phyloP scores from a whole-genome alignment of 2,329 filamentous ascomycete species.

The Falciphora oryzae region DNA sequence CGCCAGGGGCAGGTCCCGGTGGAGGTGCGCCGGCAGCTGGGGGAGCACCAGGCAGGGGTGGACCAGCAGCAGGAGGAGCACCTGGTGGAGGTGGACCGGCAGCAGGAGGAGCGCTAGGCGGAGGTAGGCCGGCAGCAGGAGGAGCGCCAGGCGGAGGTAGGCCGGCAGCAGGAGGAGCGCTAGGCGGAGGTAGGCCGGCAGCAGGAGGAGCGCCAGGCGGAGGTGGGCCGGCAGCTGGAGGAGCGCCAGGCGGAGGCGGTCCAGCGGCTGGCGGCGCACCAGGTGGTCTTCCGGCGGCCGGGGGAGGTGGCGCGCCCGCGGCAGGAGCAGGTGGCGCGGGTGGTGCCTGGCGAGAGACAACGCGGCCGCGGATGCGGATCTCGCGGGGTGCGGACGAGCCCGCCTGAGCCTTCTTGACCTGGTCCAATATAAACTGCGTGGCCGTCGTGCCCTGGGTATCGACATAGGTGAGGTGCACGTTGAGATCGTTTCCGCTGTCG shows the following conservation, averaged over 20 bases:
- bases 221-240: too few relatives aligned
- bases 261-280: neutral
- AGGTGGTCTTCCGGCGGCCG: neutral
- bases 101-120: too few relatives aligned
- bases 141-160: neutral
- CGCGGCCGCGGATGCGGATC: neutral
- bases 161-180: neutral
- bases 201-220: neutral
- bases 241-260: too few relatives aligned
- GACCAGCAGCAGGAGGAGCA: neutral
- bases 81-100: too few relatives aligned
- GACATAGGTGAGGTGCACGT: constrained; percentile 18
- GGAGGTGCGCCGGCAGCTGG: too few relatives aligned
- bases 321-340: too few relatives aligned
- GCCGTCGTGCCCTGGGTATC: constrained; percentile 13
- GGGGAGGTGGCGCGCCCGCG: too few relatives aligned
- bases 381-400: neutral
- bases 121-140: neutral
- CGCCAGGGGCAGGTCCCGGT: neutral
- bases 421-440: constrained; percentile 14
- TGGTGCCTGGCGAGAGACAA: neutral
- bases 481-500: constrained; percentile 15
- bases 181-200: neutral
- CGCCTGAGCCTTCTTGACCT: constrained; percentile 3
- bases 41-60: too few relatives aligned